Evolutionary conservation across 768 basidiomycete species (phyloP), one percentile per base, ranked within the genome.

Genomic region (Russula foetens): DNA sequence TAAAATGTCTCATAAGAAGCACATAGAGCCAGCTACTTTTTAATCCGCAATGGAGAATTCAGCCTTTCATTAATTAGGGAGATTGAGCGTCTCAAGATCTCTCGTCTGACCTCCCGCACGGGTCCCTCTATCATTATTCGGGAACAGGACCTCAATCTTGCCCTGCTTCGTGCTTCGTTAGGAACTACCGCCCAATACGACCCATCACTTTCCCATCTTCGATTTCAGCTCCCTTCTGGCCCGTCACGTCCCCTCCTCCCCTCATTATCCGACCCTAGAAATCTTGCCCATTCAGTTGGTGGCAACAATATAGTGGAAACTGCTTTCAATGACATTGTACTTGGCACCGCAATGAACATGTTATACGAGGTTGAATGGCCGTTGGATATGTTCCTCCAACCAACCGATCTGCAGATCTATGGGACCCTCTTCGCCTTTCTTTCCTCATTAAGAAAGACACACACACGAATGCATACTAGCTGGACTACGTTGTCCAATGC

Each of bases 131-230:
- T 83, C 6, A 85, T 92, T 80, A 94, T 96, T 67, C 83, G 87
- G 26, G 93, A 95, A 65, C 92, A 94, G 71, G 93, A 97, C 67
- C 75, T 97, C 24, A 90, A 93, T 63, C 83, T 90, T 35, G 90
- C 89, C 3, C 76, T 96, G 33, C 83, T 96, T 44, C 85, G 93
- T 60, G 89, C 93, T 39, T 94, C 91, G 14, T 74, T 95, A 7
- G 92, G 93, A 0, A 96, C 93, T 38, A 84, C 84, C 4, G 92
- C 92, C 12, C 92, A 96, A 64, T 84, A 90, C 48, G 93, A 95
- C 68, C 82, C 84, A n/a, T 79, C 82, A 4, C 78, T 97, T 24
- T 75, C 86, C 17, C 81, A 77, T 59, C 76, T 97, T 44, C 83
- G 82, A 24, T 92, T 94, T 69, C 79, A 80, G 35, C 77, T 97